A percentile compares a stretch with the other conserved stretches of the same genome.
These are phyloP conservation scores for Tetrapisispora phaffii DNA, from an alignment of 805 yeast genomes.

Conservation along the genomic window DNA sequence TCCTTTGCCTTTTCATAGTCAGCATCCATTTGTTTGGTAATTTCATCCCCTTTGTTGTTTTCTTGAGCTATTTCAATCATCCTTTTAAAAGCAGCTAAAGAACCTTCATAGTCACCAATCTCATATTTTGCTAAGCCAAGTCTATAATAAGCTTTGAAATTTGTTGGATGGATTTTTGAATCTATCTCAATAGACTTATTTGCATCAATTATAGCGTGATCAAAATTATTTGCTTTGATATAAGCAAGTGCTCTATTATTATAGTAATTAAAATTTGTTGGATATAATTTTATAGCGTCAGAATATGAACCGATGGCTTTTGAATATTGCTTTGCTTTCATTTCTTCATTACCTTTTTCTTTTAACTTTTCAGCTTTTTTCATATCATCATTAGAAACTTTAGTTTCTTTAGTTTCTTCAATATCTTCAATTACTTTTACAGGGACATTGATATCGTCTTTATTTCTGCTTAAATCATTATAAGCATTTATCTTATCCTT, in stretches of 20 bases:
- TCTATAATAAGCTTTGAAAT: slow-evolving; percentile 87
- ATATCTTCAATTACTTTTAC: slow-evolving; percentile 32
- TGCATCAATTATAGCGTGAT: slow-evolving; percentile 73
- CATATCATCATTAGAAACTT: slow-evolving; percentile 1
- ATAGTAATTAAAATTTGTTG: slow-evolving; percentile 68
- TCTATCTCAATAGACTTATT: slow-evolving; percentile 64
- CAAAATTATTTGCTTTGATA: slow-evolving; percentile 62
- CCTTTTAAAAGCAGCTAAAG: slow-evolving; percentile 77
- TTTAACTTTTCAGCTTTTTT: slow-evolving; percentile 72
- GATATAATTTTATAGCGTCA: slow-evolving; percentile 59
- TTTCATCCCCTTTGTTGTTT: slow-evolving; percentile 30
- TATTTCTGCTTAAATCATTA: not conserved
- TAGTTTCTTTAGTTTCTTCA: slow-evolving; percentile 37
- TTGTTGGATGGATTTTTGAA: slow-evolving; percentile 63
- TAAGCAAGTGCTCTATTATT: slow-evolving; percentile 95
- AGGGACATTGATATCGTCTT: slow-evolving; percentile 19
- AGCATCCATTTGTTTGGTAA: slow-evolving; percentile 73
- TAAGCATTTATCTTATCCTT: not conserved
- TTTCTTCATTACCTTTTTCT: slow-evolving; percentile 74
- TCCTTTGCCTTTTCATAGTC: slow-evolving; percentile 83
- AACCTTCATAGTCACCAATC: slow-evolving; percentile 75
- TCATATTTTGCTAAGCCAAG: slow-evolving; percentile 86
- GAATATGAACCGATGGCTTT: slow-evolving; percentile 68
- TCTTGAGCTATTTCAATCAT: slow-evolving; percentile 83
- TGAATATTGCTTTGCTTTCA: slow-evolving; percentile 62